Conservation (phyloP, 2,329 filamentous ascomycete species). For the Colletotrichum brevisporum region DNA sequence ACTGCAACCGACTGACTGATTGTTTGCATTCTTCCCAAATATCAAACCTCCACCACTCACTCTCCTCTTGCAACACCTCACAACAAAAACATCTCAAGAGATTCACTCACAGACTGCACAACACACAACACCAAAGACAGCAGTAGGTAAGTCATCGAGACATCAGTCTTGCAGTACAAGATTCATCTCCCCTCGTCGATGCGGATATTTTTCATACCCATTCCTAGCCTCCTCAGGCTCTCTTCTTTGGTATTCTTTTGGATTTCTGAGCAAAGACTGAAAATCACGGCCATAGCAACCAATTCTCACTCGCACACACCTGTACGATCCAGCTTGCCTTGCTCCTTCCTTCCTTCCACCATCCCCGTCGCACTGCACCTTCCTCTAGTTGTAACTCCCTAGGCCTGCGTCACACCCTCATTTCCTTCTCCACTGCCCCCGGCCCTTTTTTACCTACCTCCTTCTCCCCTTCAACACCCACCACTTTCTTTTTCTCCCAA, state of each 20-base stretch:
- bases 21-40: background rate
- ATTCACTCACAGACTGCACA: background rate
- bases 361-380: conserved; percentile 31
- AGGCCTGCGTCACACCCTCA: conserved; percentile 24
- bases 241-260: background rate
- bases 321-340: conserved; percentile 14
- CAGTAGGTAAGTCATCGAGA: conserved; percentile 29
- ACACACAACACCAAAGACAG: conserved; percentile 1
- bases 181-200: background rate
- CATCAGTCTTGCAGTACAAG: background rate
- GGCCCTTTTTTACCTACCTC: background rate
- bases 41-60: background rate
- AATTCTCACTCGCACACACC: background rate
- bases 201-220: too few species aligned
- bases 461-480: background rate
- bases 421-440: conserved; percentile 18
- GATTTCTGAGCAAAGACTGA: background rate
- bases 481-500: conserved; percentile 14
- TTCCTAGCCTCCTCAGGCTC: background rate
- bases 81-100: background rate
- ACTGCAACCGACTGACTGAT: background rate
- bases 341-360: conserved; percentile 15
- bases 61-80: too few species aligned
- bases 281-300: background rate
- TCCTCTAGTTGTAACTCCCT: conserved; percentile 27